A percentile compares a stretch with the other conserved stretches of the same genome.
Evolutionary conservation across 2,329 filamentous ascomycete genomes (phyloP).

Genomic region (Penicillium italicum): DNA sequence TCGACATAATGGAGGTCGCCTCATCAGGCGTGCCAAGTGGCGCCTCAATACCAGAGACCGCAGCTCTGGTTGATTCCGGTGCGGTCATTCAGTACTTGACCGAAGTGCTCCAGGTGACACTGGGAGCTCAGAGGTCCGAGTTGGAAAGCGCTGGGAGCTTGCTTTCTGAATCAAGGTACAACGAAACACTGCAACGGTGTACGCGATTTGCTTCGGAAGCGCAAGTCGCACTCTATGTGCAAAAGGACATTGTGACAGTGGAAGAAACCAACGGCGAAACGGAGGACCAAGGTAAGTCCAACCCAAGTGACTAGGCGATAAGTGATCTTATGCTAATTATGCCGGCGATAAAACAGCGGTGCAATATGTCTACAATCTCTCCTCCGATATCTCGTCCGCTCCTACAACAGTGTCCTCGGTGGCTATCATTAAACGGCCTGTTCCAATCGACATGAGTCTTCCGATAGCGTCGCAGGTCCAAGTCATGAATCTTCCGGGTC

Average conservation of each 20-base stretch:
- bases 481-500: conserved; percentile 85
- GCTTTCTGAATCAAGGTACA: conserved; percentile 66
- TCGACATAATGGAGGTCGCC: conserved; percentile 39
- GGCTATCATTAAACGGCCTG: conserved; percentile 82
- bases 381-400: conserved; percentile 71
- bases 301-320: neutral
- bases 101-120: conserved; percentile 66
- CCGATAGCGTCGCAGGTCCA: conserved; percentile 86
- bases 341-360: conserved; percentile 26
- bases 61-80: conserved; percentile 57
- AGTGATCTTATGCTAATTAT: conserved; percentile 4
- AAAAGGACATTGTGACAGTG: conserved; percentile 65
- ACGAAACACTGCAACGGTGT: conserved; percentile 82
- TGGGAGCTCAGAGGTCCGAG: conserved; percentile 72
- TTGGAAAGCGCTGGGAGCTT: conserved; percentile 78
- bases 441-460: conserved; percentile 77
- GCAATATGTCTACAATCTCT: conserved; percentile 71
- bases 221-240: conserved; percentile 83
- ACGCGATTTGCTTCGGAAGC: conserved; percentile 84
- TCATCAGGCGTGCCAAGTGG: conserved; percentile 37
- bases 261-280: conserved; percentile 45
- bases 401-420: conserved; percentile 81
- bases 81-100: conserved; percentile 69
- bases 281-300: conserved; percentile 41
- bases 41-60: conserved; percentile 29